Evolutionary conservation across 257 asterid species (phyloP), one percentile per base, ranked within the genome.

Genomic region (Gardenia jasminoides): DNA sequence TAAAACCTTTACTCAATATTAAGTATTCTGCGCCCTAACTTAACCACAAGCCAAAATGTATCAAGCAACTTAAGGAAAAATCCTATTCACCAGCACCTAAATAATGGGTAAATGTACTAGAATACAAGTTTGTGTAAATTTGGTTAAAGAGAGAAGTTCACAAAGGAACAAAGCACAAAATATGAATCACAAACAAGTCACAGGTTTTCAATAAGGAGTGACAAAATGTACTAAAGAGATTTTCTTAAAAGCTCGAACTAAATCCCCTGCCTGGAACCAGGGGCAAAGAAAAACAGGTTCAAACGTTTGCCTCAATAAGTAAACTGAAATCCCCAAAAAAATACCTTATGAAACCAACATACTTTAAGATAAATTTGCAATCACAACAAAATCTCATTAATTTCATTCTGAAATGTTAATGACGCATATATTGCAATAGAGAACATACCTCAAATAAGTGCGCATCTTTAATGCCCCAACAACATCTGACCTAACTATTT

Each of bases 381-480:
- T 5, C 13, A 54, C n/a, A 48, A 31, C 16, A 65, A 67, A 36
- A 54, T 12, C 26, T 69, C n/a, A 28, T 12, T 24, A 4, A 16
- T 36, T 13, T 52, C 1, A 5, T 41, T 77, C 3, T 3, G 6
- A 24, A 69, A 39, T 13, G 31, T 69, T 33, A 52, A 68, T 56
- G 58, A 62, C 8, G 52, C 50, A 39, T 54, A 17, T 52, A 68
- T 61, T 76, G 67, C 16, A 28, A 58, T 16, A 46, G 75, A 77
- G 74, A 81, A 83, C 92, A 82, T 78, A 96, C 99, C 98, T 96
- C 90, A 96, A 89, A 81, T 96, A 92, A 70, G 98, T 88, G 79
- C 99, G 89, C 98, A 96, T 96, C 92, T 96, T 96, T 79, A 96
- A 87, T 75, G 98, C 99, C 82, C 99, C 99, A 50, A 96, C 96